These are phyloP conservation scores for Globisporangium yorkense DNA, from an alignment of 352 stramenopile species.

Conservation along the genomic window DNA sequence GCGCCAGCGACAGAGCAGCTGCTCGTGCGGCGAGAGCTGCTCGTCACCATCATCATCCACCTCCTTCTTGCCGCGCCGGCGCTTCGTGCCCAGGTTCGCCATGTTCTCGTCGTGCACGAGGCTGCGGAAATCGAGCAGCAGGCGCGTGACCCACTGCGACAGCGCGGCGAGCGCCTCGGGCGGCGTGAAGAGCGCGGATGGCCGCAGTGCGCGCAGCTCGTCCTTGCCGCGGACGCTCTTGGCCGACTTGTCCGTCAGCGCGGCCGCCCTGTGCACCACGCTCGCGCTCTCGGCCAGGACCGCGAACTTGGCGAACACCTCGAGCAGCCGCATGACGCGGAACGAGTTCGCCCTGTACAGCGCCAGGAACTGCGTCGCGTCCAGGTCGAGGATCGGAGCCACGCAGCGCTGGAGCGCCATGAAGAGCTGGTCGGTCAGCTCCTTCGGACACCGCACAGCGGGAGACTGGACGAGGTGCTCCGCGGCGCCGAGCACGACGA, in stretches of 20 bases:
- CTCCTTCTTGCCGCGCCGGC: constrained; percentile 30
- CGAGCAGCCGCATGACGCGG: constrained; percentile 54
- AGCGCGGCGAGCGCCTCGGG: constrained; percentile 35
- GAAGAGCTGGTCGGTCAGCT: constrained; percentile 42
- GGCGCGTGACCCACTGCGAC: constrained; percentile 42
- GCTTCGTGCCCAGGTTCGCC: constrained; percentile 41
- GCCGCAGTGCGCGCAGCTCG: constrained; percentile 43
- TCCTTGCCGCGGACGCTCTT: constrained; percentile 34
- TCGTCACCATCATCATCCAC: constrained; percentile 10
- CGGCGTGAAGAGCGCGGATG: constrained; percentile 56
- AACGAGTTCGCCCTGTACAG: constrained; percentile 51
- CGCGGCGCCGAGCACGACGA: constrained; percentile 52
- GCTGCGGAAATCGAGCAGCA: constrained; percentile 47
- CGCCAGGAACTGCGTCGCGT: constrained; percentile 29
- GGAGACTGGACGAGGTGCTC: constrained; percentile 61
- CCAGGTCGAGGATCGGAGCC: constrained; percentile 37
- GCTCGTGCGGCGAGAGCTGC: constrained; percentile 24
- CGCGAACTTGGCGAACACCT: constrained; percentile 63
- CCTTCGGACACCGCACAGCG: constrained; percentile 36
- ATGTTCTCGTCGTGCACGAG: constrained; percentile 26
- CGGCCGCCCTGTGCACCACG: constrained; percentile 41
- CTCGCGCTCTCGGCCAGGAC: constrained; percentile 45
- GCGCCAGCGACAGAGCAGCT: constrained; percentile 52
- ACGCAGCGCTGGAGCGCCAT: constrained; percentile 33
- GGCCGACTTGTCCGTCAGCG: constrained; percentile 34